Percentiles rank a stretch among this genome's conserved stretches.
These are phyloP conservation scores for Hansenula lynferdii DNA, from an alignment of 1,139 yeast species.

Conservation along the genomic window DNA sequence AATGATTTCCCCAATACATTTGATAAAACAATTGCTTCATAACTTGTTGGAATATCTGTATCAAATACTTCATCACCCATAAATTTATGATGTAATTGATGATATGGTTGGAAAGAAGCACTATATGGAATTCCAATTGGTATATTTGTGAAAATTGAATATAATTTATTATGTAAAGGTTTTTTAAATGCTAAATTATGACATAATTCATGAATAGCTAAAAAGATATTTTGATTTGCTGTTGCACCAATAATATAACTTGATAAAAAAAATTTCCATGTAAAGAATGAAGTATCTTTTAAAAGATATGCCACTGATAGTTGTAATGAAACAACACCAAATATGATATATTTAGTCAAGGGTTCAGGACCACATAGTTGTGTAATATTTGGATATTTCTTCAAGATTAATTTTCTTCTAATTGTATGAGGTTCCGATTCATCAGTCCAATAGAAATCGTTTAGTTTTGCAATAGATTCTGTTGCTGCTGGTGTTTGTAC, in stretches of 20 bases:
- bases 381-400: conserved; percentile 73
- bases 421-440: conserved; percentile 77
- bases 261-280: conserved; percentile 50
- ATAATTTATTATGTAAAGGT: conserved; percentile 72
- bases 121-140: conserved; percentile 90
- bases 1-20: conserved; percentile 83
- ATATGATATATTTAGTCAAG: conserved; percentile 68
- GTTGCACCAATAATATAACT: conserved; percentile 88
- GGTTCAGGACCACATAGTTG: conserved; percentile 88
- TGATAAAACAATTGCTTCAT: conserved; percentile 71
- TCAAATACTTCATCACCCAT: conserved; percentile 83
- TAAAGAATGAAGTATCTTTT: conserved; percentile 48
- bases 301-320: conserved; percentile 56
- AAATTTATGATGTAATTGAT: conserved; percentile 86
- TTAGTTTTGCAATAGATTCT: conserved; percentile 23
- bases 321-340: conserved; percentile 62
- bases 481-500: conserved; percentile 23
- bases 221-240: conserved; percentile 73
- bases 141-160: conserved; percentile 70
- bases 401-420: conserved; percentile 68
- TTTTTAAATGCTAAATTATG: conserved; percentile 84
- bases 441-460: conserved; percentile 79
- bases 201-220: conserved; percentile 84
- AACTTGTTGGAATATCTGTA: conserved; percentile 79
- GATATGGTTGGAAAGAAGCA: conserved; percentile 91